Conservation (phyloP, 345 rosid species). For the Pelargonium nanum region DNA sequence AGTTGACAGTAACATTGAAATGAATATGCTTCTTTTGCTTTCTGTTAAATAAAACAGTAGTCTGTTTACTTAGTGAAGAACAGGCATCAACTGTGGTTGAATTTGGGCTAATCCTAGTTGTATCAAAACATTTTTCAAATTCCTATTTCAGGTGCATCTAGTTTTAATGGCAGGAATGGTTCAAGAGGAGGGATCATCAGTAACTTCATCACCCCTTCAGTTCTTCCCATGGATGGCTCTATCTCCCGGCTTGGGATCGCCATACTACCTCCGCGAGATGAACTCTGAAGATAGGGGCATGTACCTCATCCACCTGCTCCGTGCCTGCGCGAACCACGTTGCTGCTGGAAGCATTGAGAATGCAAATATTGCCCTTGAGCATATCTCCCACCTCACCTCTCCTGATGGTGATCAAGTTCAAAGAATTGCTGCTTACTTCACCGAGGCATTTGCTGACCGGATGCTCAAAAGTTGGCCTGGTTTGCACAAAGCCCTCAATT, state of each 20-base stretch:
- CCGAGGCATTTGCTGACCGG: constrained; percentile 55
- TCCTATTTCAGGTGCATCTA: neutral
- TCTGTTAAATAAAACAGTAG: too few species aligned
- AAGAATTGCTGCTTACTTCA: constrained; percentile 67
- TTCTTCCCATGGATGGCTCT: constrained; percentile 48
- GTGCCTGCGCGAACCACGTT: constrained; percentile 50
- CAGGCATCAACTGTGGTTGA: neutral
- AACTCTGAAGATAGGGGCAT: constrained; percentile 59
- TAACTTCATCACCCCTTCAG: constrained; percentile 43
- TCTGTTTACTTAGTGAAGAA: too few species aligned
- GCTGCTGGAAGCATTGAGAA: constrained; percentile 53
- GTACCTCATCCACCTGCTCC: constrained; percentile 46
- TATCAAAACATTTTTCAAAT: neutral
- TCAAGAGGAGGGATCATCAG: constrained; percentile 46
- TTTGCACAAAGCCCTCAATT: constrained; percentile 56
- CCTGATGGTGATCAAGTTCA: constrained; percentile 64
- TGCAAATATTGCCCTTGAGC: constrained; percentile 53
- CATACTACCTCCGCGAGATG: constrained; percentile 45
- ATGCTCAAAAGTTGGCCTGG: constrained; percentile 64
- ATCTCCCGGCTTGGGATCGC: constrained; percentile 51
- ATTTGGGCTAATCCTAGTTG: neutral
- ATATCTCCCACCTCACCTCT: constrained; percentile 53
- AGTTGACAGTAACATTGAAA: too few species aligned
- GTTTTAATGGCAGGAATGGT: constrained; percentile 31
- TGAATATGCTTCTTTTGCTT: neutral